These are phyloP conservation scores for Paraphaeosphaeria sporulosa DNA, from an alignment of 2,329 filamentous ascomycete genomes.

Conservation along the genomic window DNA sequence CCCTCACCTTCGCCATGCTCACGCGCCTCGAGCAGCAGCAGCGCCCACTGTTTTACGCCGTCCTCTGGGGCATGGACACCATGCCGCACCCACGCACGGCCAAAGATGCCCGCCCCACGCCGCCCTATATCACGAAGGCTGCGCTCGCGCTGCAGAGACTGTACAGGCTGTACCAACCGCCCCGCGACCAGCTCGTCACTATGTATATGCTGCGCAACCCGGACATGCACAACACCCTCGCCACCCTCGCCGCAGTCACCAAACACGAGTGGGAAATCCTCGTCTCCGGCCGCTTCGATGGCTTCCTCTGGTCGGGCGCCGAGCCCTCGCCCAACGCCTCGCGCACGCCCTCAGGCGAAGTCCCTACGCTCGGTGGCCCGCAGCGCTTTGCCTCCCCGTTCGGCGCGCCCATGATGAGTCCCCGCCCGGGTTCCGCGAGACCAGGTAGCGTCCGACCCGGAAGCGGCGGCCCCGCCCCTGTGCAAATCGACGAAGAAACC, in stretches of 20 bases:
- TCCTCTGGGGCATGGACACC: conserved; percentile 69
- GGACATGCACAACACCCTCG: conserved; percentile 82
- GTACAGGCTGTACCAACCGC: conserved; percentile 75
- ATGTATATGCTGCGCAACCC: conserved; percentile 87
- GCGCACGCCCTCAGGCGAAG: conserved; percentile 43
- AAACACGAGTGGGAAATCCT: conserved; percentile 96
- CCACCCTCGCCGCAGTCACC: conserved; percentile 86
- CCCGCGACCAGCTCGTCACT: conserved; percentile 84
- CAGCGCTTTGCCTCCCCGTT: conserved; percentile 54
- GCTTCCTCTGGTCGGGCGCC: conserved; percentile 92
- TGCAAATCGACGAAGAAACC: conserved; percentile 91
- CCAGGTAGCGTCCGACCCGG: conserved; percentile 57
- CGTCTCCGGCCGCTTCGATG: conserved; percentile 91
- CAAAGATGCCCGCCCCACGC: conserved; percentile 68
- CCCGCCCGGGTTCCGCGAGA: conserved; percentile 24
- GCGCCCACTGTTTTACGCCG: conserved; percentile 80
- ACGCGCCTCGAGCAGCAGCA: conserved; percentile 82
- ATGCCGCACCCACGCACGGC: conserved; percentile 67
- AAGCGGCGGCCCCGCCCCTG: conserved; percentile 62
- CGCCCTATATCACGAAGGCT: conserved; percentile 77
- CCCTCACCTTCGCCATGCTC: conserved; percentile 88
- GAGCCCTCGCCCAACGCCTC: conserved; percentile 60
- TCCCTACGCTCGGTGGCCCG: conserved; percentile 49
- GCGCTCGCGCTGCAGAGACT: conserved; percentile 82
- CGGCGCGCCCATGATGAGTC: conserved; percentile 61